Conservation (phyloP, 495 filamentous ascomycete species). For the Sabuloglossum arenarium region DNA sequence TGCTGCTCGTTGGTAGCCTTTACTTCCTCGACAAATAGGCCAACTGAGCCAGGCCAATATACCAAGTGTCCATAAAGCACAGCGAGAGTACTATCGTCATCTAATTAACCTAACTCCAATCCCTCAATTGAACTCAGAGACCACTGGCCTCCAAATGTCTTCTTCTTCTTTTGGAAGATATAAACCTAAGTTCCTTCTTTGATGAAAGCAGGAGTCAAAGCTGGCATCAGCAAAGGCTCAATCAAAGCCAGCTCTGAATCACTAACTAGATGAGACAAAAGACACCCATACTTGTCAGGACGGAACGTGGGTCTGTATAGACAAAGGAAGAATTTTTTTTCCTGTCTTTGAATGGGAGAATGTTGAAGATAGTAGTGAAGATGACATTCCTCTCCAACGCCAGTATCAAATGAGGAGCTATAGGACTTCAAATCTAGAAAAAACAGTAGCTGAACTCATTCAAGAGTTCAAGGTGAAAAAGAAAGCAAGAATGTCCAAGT, state of each 20-base stretch:
- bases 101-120: background rate
- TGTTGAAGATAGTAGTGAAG: too few relatives aligned
- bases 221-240: background rate
- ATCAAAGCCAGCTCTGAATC: too few relatives aligned
- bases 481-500: background rate
- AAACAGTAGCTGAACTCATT: background rate
- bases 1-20: background rate
- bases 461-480: background rate
- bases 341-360: too few relatives aligned
- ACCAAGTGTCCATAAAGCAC: background rate
- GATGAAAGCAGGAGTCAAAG: background rate
- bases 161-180: background rate
- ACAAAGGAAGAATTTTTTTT: too few relatives aligned
- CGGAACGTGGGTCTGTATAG: too few relatives aligned
- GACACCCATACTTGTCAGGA: too few relatives aligned
- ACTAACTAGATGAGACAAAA: too few relatives aligned
- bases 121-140: background rate
- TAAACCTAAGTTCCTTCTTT: background rate
- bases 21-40: background rate
- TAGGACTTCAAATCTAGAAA: background rate
- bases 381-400: background rate
- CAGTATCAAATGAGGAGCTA: background rate
- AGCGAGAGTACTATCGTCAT: background rate
- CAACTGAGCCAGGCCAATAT: background rate
- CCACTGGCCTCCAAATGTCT: background rate